phyloP scores from a whole-genome alignment of 495 filamentous ascomycete genomes.

The Aspergillus bridgeri region DNA sequence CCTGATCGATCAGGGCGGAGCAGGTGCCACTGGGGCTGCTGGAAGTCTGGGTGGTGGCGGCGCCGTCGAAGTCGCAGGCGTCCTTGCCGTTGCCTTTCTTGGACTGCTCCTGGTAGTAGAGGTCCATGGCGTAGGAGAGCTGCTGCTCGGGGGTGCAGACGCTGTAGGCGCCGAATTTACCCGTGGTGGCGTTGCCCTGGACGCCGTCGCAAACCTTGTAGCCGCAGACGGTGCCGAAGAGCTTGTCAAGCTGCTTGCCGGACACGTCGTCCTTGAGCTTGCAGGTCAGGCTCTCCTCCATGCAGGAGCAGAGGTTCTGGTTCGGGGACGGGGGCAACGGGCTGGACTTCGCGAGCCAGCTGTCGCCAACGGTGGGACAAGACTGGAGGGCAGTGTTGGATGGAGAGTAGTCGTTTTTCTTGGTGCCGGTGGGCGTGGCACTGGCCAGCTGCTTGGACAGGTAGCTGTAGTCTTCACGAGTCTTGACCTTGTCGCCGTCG shows the following conservation, averaged over 20 bases:
- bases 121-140: slow-evolving; percentile 75
- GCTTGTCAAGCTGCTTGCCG: slow-evolving; percentile 52
- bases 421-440: slow-evolving; percentile 58
- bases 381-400: slow-evolving; percentile 63
- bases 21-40: slow-evolving; percentile 49
- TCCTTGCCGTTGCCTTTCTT: slow-evolving; percentile 35
- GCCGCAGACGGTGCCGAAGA: slow-evolving; percentile 77
- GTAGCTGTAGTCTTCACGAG: slow-evolving; percentile 66
- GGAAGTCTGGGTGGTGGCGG: slow-evolving; percentile 52
- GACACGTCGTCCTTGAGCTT: slow-evolving; percentile 49
- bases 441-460: slow-evolving; percentile 66
- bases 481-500: slow-evolving; percentile 48
- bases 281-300: slow-evolving; percentile 67
- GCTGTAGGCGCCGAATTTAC: slow-evolving; percentile 78
- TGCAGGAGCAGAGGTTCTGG: slow-evolving; percentile 73
- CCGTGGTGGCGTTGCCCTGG: slow-evolving; percentile 61
- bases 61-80: slow-evolving; percentile 78
- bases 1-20: slow-evolving; percentile 51
- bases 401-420: slow-evolving; percentile 62
- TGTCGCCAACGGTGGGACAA: slow-evolving; percentile 61
- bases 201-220: slow-evolving; percentile 68
- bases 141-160: slow-evolving; percentile 77
- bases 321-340: slow-evolving; percentile 80
- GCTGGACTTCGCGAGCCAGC: slow-evolving; percentile 64
- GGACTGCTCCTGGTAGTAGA: slow-evolving; percentile 67